Percentiles rank a stretch among this genome's conserved stretches.
phyloP scores from a whole-genome alignment of 2,329 filamentous ascomycete species.

The Capronia coronata region DNA sequence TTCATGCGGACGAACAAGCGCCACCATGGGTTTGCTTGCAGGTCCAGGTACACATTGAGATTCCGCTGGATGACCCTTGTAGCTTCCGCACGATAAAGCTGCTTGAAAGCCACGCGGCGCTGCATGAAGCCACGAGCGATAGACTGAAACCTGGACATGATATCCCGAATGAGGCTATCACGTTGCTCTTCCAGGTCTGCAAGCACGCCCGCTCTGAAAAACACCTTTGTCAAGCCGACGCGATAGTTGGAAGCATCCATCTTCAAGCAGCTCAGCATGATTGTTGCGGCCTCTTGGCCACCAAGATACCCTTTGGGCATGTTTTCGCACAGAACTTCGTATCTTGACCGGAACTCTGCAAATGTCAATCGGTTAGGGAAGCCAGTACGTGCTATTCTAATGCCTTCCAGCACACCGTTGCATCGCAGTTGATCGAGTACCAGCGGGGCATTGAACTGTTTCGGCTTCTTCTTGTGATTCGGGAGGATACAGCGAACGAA shows the following conservation, averaged over 20 bases:
- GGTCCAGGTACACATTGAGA: conserved; percentile 81
- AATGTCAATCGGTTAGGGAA: conserved; percentile 93
- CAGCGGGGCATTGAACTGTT: conserved; percentile 84
- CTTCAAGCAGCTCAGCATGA: conserved; percentile 83
- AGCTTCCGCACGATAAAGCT: conserved; percentile 87
- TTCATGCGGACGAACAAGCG: conserved; percentile 91
- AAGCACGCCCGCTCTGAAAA: conserved; percentile 92
- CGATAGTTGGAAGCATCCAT: conserved; percentile 83
- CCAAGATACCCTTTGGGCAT: conserved; percentile 90
- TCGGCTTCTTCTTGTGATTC: conserved; percentile 95
- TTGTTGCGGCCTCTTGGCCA: conserved; percentile 72
- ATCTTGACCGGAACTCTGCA: conserved; percentile 87
- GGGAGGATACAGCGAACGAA: conserved; percentile 97
- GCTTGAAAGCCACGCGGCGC: conserved; percentile 81
- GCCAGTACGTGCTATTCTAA: conserved; percentile 90
- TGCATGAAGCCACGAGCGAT: conserved; percentile 85
- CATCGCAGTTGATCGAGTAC: conserved; percentile 96
- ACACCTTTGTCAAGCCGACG: conserved; percentile 93
- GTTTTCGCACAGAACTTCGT: conserved; percentile 83
- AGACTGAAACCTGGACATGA: conserved; percentile 90
- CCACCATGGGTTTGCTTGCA: conserved; percentile 97
- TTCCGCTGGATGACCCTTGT: conserved; percentile 92
- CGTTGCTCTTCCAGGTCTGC: conserved; percentile 95
- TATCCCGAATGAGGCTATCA: conserved; percentile 84
- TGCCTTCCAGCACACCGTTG: conserved; percentile 98